Evolutionary conservation across 805 yeast genomes (phyloP), one percentile per base, ranked within the genome.

Genomic region (Candida dajiaensis): DNA sequence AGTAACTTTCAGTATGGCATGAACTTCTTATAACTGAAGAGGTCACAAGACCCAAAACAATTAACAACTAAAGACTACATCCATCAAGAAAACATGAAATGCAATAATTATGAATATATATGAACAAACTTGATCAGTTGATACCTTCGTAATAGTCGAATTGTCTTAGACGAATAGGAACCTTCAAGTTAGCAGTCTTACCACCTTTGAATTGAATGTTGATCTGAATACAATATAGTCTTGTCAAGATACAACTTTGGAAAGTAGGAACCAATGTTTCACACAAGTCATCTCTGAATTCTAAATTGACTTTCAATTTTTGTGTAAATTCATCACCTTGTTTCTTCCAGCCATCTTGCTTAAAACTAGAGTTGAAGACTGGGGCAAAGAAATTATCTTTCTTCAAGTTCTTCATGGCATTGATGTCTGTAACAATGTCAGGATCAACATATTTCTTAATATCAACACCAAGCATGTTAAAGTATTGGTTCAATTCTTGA

Each of bases 171-270:
- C 62, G 62, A 19, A 69, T 62, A 5, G 75, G 75, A 28, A 70
- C 57, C 41, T 65, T 66, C 31, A 70, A 53, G 2, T 44, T 46
- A 4, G 65, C 61, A 6, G 53, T 49, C 13, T 70, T 68, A 15
- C 60, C 59, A 40, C 40, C 35, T 11, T 50, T 47, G 40, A 72
- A 75, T 48, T 66, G 72, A 23, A 77, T 71, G 25, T 61, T 57
- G 1, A 78, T 69, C 46, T 80, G 74, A 44, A 80, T 62, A 49
- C 76, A 70, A 58, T 83, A 82, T 16, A 74, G 61, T 57, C 89
- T 70, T 4, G 82, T 74, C n/a, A 81, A 68, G 46, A 78, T 63
- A 61, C 89, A 83, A 42, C 73, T 74, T 53, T 82, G 86, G 60
- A 82, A 83, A 45, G 73, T 73, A 1, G 89, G 89, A 16, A 79